Conservation (phyloP, 257 asterid species). For the Salvia miltiorrhiza region DNA sequence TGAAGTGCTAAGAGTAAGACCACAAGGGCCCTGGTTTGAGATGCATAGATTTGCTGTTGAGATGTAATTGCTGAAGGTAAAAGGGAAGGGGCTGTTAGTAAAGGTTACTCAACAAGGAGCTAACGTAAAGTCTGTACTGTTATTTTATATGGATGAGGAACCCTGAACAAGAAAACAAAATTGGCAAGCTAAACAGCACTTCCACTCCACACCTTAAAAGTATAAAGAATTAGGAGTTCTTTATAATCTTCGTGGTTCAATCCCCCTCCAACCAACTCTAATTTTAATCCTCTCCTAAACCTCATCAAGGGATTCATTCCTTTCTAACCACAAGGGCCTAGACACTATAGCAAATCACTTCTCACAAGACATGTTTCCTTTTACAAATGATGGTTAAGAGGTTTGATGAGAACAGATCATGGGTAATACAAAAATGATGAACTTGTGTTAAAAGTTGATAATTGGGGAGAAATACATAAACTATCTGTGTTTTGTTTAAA, state of each 20-base stretch:
- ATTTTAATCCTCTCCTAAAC: neutral
- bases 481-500: neutral
- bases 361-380: neutral
- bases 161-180: neutral
- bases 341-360: neutral
- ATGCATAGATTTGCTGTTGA: conserved; percentile 6
- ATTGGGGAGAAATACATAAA: neutral
- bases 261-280: neutral
- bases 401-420: neutral
- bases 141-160: neutral
- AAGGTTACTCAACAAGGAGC: neutral
- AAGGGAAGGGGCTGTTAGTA: neutral
- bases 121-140: neutral
- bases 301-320: neutral
- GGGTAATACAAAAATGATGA: neutral
- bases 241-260: neutral
- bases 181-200: neutral
- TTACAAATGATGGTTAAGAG: neutral
- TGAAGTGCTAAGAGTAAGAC: neutral
- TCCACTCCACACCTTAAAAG: neutral
- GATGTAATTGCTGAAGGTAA: conserved; percentile 4
- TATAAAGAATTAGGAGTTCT: neutral
- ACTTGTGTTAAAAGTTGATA: neutral
- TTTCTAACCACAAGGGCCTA: neutral
- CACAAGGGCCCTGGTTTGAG: neutral